These are phyloP conservation scores for Pugionium cornutum DNA, from an alignment of 345 rosid species.

Conservation along the genomic window DNA sequence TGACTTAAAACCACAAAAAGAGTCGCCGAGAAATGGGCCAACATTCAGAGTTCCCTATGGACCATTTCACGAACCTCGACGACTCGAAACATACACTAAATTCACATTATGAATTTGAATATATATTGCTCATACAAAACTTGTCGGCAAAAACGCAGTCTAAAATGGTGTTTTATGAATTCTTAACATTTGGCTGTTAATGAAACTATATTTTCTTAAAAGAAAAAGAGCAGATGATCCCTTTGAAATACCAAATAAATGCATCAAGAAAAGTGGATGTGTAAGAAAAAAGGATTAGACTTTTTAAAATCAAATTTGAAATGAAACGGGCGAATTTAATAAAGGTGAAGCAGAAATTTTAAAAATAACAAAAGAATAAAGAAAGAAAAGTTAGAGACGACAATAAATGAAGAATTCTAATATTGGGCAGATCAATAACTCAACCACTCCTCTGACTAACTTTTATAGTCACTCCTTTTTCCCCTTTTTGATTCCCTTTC, in stretches of 20 bases:
- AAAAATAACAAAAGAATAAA: background rate
- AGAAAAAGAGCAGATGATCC: background rate
- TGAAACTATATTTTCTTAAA: background rate
- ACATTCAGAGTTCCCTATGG: conserved; percentile 11
- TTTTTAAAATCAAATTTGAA: background rate
- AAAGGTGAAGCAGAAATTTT: conserved; percentile 4
- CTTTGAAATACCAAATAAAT: background rate
- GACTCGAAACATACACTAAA: conserved; percentile 13
- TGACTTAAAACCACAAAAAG: conserved; percentile 27
- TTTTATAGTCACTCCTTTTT: conserved; percentile 44
- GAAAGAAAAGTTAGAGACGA: conserved; percentile 19
- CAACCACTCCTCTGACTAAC: conserved; percentile 89
- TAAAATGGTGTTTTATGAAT: background rate
- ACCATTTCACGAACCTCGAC: conserved; percentile 20
- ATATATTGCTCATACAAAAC: background rate
- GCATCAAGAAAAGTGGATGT: background rate
- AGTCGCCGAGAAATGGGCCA: conserved; percentile 12
- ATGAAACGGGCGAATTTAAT: conserved; percentile 29
- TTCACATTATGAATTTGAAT: conserved; percentile 3
- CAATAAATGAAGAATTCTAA: conserved; percentile 49
- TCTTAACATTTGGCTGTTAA: background rate
- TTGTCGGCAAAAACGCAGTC: conserved; percentile 4
- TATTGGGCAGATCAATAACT: conserved; percentile 72
- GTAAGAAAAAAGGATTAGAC: background rate
- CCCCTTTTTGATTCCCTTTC: conserved; percentile 66